A percentile compares a stretch with the other conserved stretches of the same genome.
Evolutionary conservation across 225 moss, liverwort and hornwort genomes (phyloP).

Genomic region (Neckera pumila): DNA sequence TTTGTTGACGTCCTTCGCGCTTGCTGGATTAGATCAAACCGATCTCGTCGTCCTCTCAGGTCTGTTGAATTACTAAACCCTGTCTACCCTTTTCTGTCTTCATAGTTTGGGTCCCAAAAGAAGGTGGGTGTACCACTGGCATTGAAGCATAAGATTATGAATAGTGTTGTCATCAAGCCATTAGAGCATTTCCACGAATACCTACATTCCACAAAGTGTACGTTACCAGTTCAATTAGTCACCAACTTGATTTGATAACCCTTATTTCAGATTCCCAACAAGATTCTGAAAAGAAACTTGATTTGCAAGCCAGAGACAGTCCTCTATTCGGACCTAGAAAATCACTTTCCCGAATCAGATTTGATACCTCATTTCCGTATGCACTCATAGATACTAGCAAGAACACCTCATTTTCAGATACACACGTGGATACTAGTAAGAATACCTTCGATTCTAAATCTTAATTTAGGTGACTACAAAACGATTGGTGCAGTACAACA

Average conservation of each 20-base stretch:
- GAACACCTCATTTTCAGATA: not conserved
- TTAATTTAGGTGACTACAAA: not conserved
- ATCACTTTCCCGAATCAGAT: not conserved
- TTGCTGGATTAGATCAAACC: slow-evolving; percentile 24
- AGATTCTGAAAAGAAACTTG: not conserved
- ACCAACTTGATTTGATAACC: not conserved
- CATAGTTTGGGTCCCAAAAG: not conserved
- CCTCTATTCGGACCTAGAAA: not conserved
- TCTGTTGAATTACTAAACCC: not conserved
- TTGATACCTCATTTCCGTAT: not conserved
- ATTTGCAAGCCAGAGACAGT: not conserved
- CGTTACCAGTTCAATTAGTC: not conserved
- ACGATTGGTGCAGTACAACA: not conserved
- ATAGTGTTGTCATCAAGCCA: not conserved
- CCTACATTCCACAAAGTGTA: not conserved
- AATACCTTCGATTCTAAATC: not conserved
- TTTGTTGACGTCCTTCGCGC: not conserved
- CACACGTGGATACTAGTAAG: not conserved
- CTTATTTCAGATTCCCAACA: too few species aligned
- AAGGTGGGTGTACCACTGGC: not conserved
- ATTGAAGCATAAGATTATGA: not conserved
- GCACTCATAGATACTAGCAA: not conserved
- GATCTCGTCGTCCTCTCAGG: slow-evolving; percentile 45
- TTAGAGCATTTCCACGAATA: not conserved
- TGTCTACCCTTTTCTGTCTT: not conserved